Percentiles rank a stretch among this genome's conserved stretches.
Conservation (phyloP, 495 filamentous ascomycete species). For the Echria macrotheca region DNA sequence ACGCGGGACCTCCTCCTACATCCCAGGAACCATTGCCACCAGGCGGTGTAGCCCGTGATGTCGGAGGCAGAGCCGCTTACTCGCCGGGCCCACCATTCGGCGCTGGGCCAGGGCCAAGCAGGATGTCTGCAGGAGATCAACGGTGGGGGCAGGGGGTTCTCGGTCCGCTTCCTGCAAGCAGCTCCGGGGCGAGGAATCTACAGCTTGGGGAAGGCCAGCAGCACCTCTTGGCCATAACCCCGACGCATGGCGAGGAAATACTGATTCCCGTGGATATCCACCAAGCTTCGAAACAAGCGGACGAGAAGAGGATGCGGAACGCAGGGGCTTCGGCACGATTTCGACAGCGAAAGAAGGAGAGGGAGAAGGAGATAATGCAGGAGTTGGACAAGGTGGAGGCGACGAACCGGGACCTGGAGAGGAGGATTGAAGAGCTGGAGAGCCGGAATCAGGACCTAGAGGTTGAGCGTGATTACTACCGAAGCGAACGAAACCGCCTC, state of each 20-base stretch:
- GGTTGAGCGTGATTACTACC: conserved; percentile 42
- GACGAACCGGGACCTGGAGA: conserved; percentile 44
- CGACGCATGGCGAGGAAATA: conserved; percentile 40
- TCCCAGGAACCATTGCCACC: conserved; percentile 22
- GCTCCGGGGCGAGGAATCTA: conserved; percentile 14
- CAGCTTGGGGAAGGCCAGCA: conserved; percentile 39
- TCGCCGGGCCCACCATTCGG: conserved; percentile 25
- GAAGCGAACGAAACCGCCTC: conserved; percentile 58
- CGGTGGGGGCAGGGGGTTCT: conserved; percentile 24
- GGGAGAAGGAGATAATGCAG: conserved; percentile 69
- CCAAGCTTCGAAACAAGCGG: conserved; percentile 75
- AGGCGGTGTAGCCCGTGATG: conserved; percentile 15
- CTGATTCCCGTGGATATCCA: conserved; percentile 69
- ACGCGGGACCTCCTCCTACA: conserved; percentile 19
- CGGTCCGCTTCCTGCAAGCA: conserved; percentile 10
- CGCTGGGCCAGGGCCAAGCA: conserved; percentile 14
- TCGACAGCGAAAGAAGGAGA: conserved; percentile 81
- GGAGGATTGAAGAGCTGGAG: conserved; percentile 39
- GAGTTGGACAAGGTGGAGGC: conserved; percentile 57
- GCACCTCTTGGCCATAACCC: conserved; percentile 36
- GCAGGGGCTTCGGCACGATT: conserved; percentile 90
- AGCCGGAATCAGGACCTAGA: conserved; percentile 45
- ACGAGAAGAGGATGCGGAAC: conserved; percentile 90
- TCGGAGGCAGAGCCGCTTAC: conserved; percentile 21
- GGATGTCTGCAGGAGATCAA: conserved; percentile 23